Base-by-base conservation (phyloP, 1,284 basidiomycete species). In the Pascua sp. region DNA sequence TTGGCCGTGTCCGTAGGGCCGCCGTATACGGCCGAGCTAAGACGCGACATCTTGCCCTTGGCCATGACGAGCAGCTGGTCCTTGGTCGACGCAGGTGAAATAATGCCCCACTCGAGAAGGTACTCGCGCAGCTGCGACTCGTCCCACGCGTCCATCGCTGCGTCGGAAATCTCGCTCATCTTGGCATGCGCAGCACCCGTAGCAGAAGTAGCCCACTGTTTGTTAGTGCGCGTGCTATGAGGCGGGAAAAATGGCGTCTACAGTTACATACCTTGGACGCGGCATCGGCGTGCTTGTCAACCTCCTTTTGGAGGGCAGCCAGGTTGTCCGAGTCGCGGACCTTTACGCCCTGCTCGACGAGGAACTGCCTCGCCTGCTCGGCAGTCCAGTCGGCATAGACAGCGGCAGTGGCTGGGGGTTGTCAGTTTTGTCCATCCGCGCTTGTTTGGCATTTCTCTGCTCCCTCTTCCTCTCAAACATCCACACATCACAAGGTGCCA, bases 41-140 rank as follows among this genome's bases (percentile, higher is more conserved):
- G 78, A 16, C 76, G 73, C 7, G 73, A 77, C 13, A 83, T 71
- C 73, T 85, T 83, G 66, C 84, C 82, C 78, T 88, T 89, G 24
- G 89, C 91, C 38, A 90, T 81, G 15, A 88, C 78, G 15, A 86
- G 80, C 38, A 96, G 85, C 70, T 91, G 84, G 70, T 95, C 92
- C 55, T 83, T 81, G 4, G 86, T 85, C 4, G 88, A 87, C 24
- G 83, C 82, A 12, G 92, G 92, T 15, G 86, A 84, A 47, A 95
- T 84, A 60, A 94, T 81, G 47, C 91, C 91, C 63, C 92, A 86
- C 69, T 90, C 84, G 57, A 95, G 83, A n/a, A 96, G 81, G 77
- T 88, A 94, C 63, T 88, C 80, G 65, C 91, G 84, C 36, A 95
- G 80, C 48, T 83, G 82, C 36, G 85, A 86, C 70, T 95, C 91